Evolutionary conservation across 768 basidiomycete species (phyloP), one percentile per base, ranked within the genome.

Genomic region (Termitomyces sp.): DNA sequence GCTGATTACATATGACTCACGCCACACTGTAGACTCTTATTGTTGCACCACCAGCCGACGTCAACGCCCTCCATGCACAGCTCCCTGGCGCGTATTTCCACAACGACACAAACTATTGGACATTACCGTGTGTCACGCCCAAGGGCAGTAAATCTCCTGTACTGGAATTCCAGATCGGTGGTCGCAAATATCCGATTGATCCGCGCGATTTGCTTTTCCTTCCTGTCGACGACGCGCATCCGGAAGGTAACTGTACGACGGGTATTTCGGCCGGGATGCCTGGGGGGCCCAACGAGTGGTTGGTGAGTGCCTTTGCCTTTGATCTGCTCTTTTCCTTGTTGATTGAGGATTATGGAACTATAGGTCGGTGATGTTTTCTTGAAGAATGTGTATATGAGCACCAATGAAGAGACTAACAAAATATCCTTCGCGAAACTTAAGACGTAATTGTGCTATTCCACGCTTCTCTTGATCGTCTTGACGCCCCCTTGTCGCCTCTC

Each of bases 81-180:
- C 86, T 88, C 63, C 76, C 82, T 0, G 86, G 85, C 24, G 80
- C 87, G 4, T 58, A 68, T 53, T 77, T 73, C 30, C 77, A 82
- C 63, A 72, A 72, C 6, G 77, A 65, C 71, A 76, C 35, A 4
- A 48, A 42, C n/a, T 49, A 63, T 70, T 88, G 78, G 77, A 84
- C 77, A 10, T 73, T 92, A 53, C 87, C 90, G 2, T 91, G 89
- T 72, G 42, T 61, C 33, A 33, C 45, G 26, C 44, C 58, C 7
- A 83, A 77, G 26, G 80, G 80, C 14, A 77, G 69, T 50, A 72
- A 81, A 13, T 72, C 70, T 43, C 73, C 70, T 38, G 66, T 88
- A 40, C 76, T 63, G 10, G 43, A 83, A 1, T 71, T 92, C 52
- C 77, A 74, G 7, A 82, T 91, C 55, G 83, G 83, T n/a, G 80